phyloP scores from a whole-genome alignment of 441 rosid species.

The Eugenia klotzschiana region DNA sequence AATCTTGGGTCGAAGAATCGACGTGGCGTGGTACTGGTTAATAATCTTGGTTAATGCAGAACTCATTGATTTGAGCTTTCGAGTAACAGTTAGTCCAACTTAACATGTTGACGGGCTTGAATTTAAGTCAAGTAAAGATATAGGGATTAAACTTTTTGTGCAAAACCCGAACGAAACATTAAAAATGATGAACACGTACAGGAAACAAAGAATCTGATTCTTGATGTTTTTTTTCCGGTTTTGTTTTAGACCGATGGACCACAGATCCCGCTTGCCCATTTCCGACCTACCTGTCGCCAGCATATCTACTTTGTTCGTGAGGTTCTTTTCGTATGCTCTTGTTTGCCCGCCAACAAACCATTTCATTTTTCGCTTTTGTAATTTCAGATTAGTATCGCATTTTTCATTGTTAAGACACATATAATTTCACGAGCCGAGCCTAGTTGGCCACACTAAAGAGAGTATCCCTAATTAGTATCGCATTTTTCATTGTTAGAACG shows the following conservation, averaged over 20 bases:
- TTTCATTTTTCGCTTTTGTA: neutral
- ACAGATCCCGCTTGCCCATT: neutral
- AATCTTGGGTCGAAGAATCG: too few relatives aligned
- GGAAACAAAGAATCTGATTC: too few relatives aligned
- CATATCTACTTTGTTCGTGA: too few relatives aligned
- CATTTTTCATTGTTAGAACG: neutral
- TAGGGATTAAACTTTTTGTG: too few relatives aligned
- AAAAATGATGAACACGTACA: too few relatives aligned
- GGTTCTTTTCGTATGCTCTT: neutral
- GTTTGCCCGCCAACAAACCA: neutral
- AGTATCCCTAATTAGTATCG: too few relatives aligned
- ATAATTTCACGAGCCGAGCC: neutral
- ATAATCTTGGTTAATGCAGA: too few relatives aligned
- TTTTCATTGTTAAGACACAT: neutral
- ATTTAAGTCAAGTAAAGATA: too few relatives aligned
- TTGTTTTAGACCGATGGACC: too few relatives aligned
- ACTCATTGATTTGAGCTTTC: neutral
- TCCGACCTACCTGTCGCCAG: neutral
- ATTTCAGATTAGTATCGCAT: neutral
- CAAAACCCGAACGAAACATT: neutral
- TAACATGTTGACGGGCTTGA: fast-evolving
- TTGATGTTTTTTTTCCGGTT: too few relatives aligned
- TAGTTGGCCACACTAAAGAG: too few relatives aligned
- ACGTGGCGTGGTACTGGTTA: too few relatives aligned
- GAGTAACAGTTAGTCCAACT: neutral